Base-by-base conservation (phyloP, 345 rosid species). In the Zanthoxylum bungeanum region DNA sequence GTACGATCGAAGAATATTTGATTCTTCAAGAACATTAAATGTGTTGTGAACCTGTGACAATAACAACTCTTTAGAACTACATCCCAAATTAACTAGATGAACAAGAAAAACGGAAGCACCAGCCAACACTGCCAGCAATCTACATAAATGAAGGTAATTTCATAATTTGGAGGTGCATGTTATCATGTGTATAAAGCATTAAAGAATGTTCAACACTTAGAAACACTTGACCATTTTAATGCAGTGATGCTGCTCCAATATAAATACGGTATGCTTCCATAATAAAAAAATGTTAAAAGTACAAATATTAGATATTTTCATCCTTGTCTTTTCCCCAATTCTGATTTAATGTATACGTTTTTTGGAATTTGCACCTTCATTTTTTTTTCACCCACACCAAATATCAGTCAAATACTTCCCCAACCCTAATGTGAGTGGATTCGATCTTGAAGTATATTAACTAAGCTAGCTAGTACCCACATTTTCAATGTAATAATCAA, bases 11-110 rank as follows among this genome's bases (percentile, higher is more conserved):
- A 92, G 95, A 81, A 90, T 84, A 79, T 85, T 85, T 60, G 97
- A 85, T 76, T 95, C 97, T 60, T 88, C 94, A 76, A 92, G 89
- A 70, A 88, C 98, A 69, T 78, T 82, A 76, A 92, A 95, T 62
- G 98, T 81, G 72, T 74, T 85, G 53, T 82, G 87, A 68, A 95
- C 98, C 99, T 95, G 84, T 21, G 63, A 4, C 66, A 80, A 65
- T 51, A 76, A 64, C 34, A 68, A 70, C 61, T 56, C 44, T 39
- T 70, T 58, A 57, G 49, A 70, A 46, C 64, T 40, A 52, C 40
- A 47, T 55, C 49, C 75, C 58, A 64, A 66, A 65, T 40, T 60
- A 19, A 37, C 47, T 34, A 22, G 25, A 49, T 9, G 9, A 52
- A 62, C 10, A 49, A 22, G 74, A 64, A 28, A 63, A 25, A 37